A percentile compares a stretch with the other conserved stretches of the same genome.
phyloP scores from a whole-genome alignment of 2,329 filamentous ascomycete species.

The Nemania sp. region DNA sequence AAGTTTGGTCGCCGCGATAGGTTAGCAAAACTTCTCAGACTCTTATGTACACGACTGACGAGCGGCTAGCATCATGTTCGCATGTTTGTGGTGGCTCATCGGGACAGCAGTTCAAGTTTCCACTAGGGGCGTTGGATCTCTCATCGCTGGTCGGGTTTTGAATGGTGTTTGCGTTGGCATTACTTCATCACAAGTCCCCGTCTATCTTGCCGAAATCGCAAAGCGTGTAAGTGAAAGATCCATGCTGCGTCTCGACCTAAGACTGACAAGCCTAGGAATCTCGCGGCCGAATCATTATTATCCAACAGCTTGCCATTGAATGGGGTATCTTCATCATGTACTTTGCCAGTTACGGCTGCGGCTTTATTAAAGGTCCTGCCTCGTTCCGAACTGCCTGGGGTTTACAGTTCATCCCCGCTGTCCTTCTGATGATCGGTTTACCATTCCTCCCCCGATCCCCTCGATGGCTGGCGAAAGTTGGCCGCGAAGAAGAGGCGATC shows the following conservation, averaged over 20 bases:
- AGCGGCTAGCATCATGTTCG: slow-evolving; percentile 46
- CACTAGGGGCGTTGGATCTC: slow-evolving; percentile 57
- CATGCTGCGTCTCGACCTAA: slow-evolving; percentile 15
- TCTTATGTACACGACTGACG: slow-evolving; percentile 1
- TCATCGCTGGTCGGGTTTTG: slow-evolving; percentile 60
- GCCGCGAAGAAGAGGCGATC: slow-evolving; percentile 60
- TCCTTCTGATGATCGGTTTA: slow-evolving; percentile 61
- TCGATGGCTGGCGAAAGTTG: slow-evolving; percentile 65
- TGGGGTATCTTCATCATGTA: slow-evolving; percentile 74
- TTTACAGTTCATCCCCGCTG: slow-evolving; percentile 63
- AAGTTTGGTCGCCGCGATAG: slow-evolving; percentile 49
- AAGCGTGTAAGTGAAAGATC: slow-evolving; percentile 41
- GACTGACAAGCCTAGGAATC: slow-evolving; percentile 38
- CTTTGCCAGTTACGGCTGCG: slow-evolving; percentile 67
- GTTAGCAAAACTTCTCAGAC: slow-evolving; percentile 14
- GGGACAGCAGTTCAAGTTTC: slow-evolving; percentile 64
- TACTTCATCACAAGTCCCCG: slow-evolving; percentile 67
- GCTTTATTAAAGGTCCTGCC: slow-evolving; percentile 58
- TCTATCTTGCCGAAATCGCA: slow-evolving; percentile 69
- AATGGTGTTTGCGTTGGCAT: slow-evolving; percentile 69
- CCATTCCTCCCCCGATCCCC: slow-evolving; percentile 65
- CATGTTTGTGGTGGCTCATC: slow-evolving; percentile 54
- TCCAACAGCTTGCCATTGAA: slow-evolving; percentile 76
- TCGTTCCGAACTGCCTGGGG: slow-evolving; percentile 69
- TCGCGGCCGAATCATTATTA: slow-evolving; percentile 68